Evolutionary conservation across 2,329 filamentous ascomycete genomes (phyloP), one percentile per base, ranked within the genome.

Genomic region (Triangularia verruculosa): DNA sequence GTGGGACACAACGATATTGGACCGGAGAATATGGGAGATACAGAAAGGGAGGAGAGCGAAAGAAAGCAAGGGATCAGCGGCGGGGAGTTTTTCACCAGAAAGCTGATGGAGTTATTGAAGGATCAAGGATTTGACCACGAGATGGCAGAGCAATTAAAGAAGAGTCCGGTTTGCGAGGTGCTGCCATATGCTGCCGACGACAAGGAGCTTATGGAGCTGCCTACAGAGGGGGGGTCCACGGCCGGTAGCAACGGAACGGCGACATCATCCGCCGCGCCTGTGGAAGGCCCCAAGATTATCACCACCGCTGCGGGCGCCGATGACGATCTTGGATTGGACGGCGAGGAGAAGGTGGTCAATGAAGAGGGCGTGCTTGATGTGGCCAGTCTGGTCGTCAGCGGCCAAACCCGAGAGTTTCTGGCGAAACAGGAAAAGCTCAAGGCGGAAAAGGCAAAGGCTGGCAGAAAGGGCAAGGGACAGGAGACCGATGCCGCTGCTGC

Each of bases 401-500:
- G 91, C 30, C 90, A 92, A 74, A 92, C 92, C 69, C 86, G 87
- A 69, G 91, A 95, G 71, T 94, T 93, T 70, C 79, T 95, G 5
- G 91, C 90, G 9, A 91, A 91, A 77, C 92, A 91, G 74, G 91
- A 94, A 72, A 90, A 88, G 73, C 90, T 93, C 72, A 93, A 91
- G 80, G 81, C 82, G 4, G 87, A 90, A 65, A 89, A 86, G 75
- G 79, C 78, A 2, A 83, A 84, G 64, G 80, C 82, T 22, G 86
- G 83, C 69, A 90, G 89, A 71, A 82, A 83, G 51, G 82, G 79
- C 22, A 87, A 88, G 70, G 83, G 83, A 34, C 83, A 86, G 71
- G 85, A 88, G 28, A 79, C 77, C 39, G 78, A 75, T 12, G 83
- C 85, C 57, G 74, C 78, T 17, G 76, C 82, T 6, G 82, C 84